A percentile compares a stretch with the other conserved stretches of the same genome.
Conservation (phyloP, 805 yeast species). For the Scheffersomyces ergatensis region DNA sequence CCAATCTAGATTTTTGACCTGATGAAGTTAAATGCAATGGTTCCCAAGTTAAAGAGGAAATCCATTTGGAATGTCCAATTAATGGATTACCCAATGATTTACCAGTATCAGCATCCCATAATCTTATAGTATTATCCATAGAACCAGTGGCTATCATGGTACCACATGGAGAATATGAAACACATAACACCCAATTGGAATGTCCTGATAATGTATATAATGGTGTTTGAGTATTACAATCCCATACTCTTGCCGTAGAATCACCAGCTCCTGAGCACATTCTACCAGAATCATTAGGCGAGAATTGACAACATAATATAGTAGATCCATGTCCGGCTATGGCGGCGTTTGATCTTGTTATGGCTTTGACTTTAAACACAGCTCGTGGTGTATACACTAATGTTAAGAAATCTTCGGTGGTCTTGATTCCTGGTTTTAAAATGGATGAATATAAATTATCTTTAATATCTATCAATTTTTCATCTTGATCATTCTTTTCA, state of each 20-base stretch:
- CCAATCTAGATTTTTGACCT: constrained; percentile 69
- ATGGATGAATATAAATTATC: constrained; percentile 78
- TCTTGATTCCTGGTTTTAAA: constrained; percentile 78
- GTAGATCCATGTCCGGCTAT: constrained; percentile 96
- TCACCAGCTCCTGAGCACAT: constrained; percentile 98
- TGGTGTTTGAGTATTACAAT: constrained; percentile 92
- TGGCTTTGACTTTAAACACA: constrained; percentile 86
- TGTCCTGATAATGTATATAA: constrained; percentile 79
- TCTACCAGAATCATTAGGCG: constrained; percentile 81
- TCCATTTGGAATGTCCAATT: constrained; percentile 85
- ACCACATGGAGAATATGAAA: constrained; percentile 90
- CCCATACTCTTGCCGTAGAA: constrained; percentile 95
- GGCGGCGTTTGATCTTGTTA: constrained; percentile 87
- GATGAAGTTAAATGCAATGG: constrained; percentile 77
- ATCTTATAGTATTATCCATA: constrained; percentile 84
- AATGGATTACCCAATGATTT: constrained; percentile 69
- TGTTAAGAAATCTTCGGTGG: constrained; percentile 92
- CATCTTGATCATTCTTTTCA: constrained; percentile 24
- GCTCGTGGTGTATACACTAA: constrained; percentile 93
- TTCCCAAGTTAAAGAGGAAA: constrained; percentile 89
- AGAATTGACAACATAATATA: constrained; percentile 86
- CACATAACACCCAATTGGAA: constrained; percentile 90
- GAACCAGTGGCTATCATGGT: constrained; percentile 91
- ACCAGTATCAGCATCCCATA: constrained; percentile 84
- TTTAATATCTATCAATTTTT: constrained; percentile 64